Evolutionary conservation across 352 stramenopile genomes (phyloP), one percentile per base, ranked within the genome.

Genomic region (Phytophthora sp.): DNA sequence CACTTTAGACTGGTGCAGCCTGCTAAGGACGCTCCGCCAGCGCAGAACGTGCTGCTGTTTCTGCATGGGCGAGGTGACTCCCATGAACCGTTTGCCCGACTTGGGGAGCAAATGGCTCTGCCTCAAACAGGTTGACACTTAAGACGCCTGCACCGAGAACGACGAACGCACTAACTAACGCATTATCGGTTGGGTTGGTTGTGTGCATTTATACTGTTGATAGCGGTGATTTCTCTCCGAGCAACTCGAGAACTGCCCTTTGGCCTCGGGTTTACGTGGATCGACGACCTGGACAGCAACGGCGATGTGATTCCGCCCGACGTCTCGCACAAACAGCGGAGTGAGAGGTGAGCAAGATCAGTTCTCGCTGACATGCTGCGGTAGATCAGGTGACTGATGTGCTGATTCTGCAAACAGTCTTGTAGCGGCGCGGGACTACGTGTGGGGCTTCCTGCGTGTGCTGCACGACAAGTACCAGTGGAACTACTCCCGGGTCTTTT

Each of bases 31-130:
- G 43, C 48, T 4, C 43, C 73, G 13, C 39, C 66, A 27, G 51
- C 72, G 35, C 76, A 91, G 45, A 92, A 89, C 42, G 21, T 89
- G 21, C 56, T 90, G 5, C 23, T 92, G 26, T 75, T 90, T 52
- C 61, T 92, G 17, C 82, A 92, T 24, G 82, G 80, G 3, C 78
- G 77, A 24, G 82, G 82, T 5, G 80, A 88, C 54, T 84, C 69
- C 23, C 70, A 83, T n/a, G 62, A 54, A 15, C 72, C 72, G 10
- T 92, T 92, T 26, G 69, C 77, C 10, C 62, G 57, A 27, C 66
- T 92, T 3, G 82, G 68, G 8, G 50, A 65, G 26, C 58, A 79
- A 42, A 89, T 89, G 80, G 80, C 61, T 9, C 55, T 89, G 15
- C 82, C 82, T 10, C 83, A 90, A 55, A 90, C 83, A 66, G 82